phyloP scores from a whole-genome alignment of 805 yeast species.

The Metschnikowia noctiluminum region DNA sequence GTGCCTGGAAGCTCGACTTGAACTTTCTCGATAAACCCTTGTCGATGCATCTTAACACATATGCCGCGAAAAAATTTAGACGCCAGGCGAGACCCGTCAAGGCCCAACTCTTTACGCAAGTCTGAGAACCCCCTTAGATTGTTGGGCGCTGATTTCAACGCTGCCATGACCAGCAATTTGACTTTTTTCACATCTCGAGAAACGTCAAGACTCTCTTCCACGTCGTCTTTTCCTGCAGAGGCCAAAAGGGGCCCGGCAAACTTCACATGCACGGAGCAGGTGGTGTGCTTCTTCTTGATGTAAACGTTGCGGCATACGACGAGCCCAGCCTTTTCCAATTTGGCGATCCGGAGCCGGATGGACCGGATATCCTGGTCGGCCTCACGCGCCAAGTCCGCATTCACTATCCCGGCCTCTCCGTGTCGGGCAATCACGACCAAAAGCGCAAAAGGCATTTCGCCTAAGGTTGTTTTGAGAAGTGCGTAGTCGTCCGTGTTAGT shows the following conservation, averaged over 20 bases:
- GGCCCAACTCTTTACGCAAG: conserved; percentile 54
- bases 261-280: conserved; percentile 48
- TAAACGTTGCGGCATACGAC: conserved; percentile 39
- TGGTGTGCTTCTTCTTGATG: conserved; percentile 49
- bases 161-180: conserved; percentile 40
- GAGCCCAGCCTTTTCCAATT: conserved; percentile 48
- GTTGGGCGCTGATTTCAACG: conserved; percentile 56
- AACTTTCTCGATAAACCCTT: conserved; percentile 48
- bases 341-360: conserved; percentile 58
- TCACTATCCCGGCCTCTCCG: conserved; percentile 54
- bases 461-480: conserved; percentile 49
- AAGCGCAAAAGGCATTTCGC: conserved; percentile 52
- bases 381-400: conserved; percentile 51
- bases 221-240: conserved; percentile 14
- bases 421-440: conserved; percentile 58
- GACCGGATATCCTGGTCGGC: conserved; percentile 74
- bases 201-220: conserved; percentile 14
- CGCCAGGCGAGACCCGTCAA: conserved; percentile 38
- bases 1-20: conserved; percentile 40
- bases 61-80: conserved; percentile 49
- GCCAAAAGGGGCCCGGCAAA: conserved; percentile 34
- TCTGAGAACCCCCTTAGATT: conserved; percentile 59
- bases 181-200: conserved; percentile 29
- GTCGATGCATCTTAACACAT: conserved; percentile 42
- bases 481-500: conserved; percentile 48